These are phyloP conservation scores for Peronospora destructor DNA, from an alignment of 352 stramenopile genomes.

Conservation along the genomic window DNA sequence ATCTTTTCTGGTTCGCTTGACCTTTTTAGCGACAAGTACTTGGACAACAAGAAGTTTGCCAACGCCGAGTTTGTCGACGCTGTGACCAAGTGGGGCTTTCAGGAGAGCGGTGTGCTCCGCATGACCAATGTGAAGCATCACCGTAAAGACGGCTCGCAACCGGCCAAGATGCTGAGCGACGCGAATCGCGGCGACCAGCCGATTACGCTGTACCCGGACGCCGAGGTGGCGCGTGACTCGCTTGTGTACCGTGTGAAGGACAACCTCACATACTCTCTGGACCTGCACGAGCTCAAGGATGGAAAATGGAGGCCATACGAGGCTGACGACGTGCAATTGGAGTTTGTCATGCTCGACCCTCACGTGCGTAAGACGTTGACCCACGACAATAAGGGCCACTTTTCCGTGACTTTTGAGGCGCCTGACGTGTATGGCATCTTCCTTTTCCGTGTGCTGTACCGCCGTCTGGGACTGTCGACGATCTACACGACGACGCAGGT, in stretches of 20 bases:
- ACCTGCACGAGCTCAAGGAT: slow-evolving; percentile 82
- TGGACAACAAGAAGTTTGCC: slow-evolving; percentile 45
- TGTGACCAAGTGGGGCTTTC: slow-evolving; percentile 82
- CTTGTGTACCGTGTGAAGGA: slow-evolving; percentile 92
- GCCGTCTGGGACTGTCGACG: slow-evolving; percentile 79
- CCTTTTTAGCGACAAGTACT: slow-evolving; percentile 86
- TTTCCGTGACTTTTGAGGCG: slow-evolving; percentile 78
- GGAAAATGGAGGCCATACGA: slow-evolving; percentile 74
- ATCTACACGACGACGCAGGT: slow-evolving; percentile 87
- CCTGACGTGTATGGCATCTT: slow-evolving; percentile 92
- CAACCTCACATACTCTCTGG: slow-evolving; percentile 88
- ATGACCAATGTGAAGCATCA: slow-evolving; percentile 85
- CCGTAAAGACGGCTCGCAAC: slow-evolving; percentile 67
- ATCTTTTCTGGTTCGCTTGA: slow-evolving; percentile 84
- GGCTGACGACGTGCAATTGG: slow-evolving; percentile 85
- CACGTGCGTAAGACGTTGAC: slow-evolving; percentile 85
- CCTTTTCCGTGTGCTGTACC: slow-evolving; percentile 90
- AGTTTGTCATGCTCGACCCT: slow-evolving; percentile 94
- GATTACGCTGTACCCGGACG: slow-evolving; percentile 86
- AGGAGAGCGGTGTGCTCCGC: slow-evolving; percentile 81
- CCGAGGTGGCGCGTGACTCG: slow-evolving; percentile 79
- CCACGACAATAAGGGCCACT: slow-evolving; percentile 67
- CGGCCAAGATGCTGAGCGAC: slow-evolving; percentile 88
- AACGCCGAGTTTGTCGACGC: slow-evolving; percentile 73
- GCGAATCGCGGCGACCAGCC: slow-evolving; percentile 81